Conservation (phyloP, 2,329 filamentous ascomycete species). For the Cytospora schulzeri region DNA sequence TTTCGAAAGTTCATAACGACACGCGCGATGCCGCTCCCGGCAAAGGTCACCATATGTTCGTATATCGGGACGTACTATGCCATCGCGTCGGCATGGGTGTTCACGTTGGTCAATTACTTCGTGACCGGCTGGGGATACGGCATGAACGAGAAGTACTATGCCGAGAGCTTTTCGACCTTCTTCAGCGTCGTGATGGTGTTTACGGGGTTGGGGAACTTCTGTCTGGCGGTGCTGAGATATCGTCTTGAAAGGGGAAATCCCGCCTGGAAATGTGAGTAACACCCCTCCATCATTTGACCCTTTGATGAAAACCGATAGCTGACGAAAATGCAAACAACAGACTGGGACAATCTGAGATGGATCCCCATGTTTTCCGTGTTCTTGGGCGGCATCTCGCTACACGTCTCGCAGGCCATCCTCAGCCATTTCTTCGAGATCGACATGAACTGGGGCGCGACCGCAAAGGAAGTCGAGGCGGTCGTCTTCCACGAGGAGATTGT, state of each 20-base stretch:
- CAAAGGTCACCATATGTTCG: constrained; percentile 53
- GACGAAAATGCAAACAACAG: constrained; percentile 22
- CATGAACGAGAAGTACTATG: constrained; percentile 66
- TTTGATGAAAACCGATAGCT: not conserved
- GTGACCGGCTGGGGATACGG: constrained; percentile 69
- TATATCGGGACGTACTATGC: constrained; percentile 38
- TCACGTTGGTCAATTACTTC: constrained; percentile 35
- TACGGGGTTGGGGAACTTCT: constrained; percentile 61
- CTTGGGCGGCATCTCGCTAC: constrained; percentile 47
- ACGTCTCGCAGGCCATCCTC: constrained; percentile 45
- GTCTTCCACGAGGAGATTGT: constrained; percentile 60
- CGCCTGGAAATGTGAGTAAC: constrained; percentile 1
- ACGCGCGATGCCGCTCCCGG: constrained; percentile 51
- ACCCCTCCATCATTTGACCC: not conserved
- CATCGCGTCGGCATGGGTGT: constrained; percentile 33
- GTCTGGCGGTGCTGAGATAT: constrained; percentile 65
- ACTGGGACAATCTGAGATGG: constrained; percentile 65
- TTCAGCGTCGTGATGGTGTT: constrained; percentile 67
- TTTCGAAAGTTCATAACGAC: constrained; percentile 63
- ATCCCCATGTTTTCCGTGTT: constrained; percentile 45
- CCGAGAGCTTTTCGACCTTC: constrained; percentile 67
- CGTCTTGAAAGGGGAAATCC: constrained; percentile 43
- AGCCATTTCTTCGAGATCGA: constrained; percentile 47
- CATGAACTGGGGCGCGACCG: constrained; percentile 57
- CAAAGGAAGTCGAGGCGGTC: constrained; percentile 59